phyloP scores from a whole-genome alignment of 805 yeast species.

The Pichia phayaonensis region DNA sequence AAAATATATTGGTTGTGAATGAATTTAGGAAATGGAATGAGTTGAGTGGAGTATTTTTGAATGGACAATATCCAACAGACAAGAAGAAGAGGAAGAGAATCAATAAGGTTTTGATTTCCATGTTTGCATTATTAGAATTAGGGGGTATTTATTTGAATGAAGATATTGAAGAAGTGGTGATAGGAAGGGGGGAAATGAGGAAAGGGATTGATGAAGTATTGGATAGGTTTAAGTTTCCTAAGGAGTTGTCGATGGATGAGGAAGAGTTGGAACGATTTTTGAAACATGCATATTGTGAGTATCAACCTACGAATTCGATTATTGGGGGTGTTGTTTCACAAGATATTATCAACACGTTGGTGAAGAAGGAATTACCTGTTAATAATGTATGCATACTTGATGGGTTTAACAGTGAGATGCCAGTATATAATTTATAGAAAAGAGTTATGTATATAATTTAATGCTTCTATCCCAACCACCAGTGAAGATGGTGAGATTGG shows the following conservation, averaged over 20 bases:
- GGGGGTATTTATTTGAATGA: constrained; percentile 4
- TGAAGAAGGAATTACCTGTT: constrained; percentile 70
- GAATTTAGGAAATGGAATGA: constrained; percentile 31
- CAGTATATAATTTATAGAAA: constrained; percentile 47
- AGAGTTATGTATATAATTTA: constrained; percentile 42
- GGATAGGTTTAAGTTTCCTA: constrained; percentile 38
- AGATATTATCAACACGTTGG: constrained; percentile 76
- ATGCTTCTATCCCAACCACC: constrained; percentile 84
- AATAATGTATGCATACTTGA: constrained; percentile 77
- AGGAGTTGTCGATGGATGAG: constrained; percentile 30
- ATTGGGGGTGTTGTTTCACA: constrained; percentile 88
- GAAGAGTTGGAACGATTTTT: constrained; percentile 33
- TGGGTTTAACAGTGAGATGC: constrained; percentile 64
- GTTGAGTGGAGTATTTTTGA: constrained; percentile 2
- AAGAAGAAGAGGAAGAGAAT: constrained; percentile 38
- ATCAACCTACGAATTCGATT: constrained; percentile 78
- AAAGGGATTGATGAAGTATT: constrained; percentile 27
- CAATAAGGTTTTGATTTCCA: constrained; percentile 50
- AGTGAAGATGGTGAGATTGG: constrained; percentile 39
- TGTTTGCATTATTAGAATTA: constrained; percentile 49
- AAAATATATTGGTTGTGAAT: constrained; percentile 32
- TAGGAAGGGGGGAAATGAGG: constrained; percentile 26
- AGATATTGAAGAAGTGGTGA: constrained; percentile 15
- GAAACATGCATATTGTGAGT: constrained; percentile 52
- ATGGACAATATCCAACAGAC: constrained; percentile 14